phyloP scores from a whole-genome alignment of 2,329 filamentous ascomycete species.

The Calonectria pseudoreteaudii region DNA sequence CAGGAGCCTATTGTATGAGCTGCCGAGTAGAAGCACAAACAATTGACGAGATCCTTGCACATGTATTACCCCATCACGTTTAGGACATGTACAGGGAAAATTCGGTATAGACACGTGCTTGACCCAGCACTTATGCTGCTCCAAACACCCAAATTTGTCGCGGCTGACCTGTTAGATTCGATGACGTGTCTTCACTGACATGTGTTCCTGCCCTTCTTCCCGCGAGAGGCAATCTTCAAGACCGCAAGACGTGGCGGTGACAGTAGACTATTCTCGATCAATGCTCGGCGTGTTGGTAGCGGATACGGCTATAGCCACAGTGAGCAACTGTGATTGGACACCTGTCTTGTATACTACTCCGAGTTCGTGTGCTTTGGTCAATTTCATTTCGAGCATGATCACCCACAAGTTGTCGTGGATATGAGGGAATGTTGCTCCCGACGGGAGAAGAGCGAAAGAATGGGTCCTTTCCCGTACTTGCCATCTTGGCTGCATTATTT shows the following conservation, averaged over 20 bases:
- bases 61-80: not conserved
- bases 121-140: not conserved
- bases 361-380: not conserved
- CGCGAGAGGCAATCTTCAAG: not conserved
- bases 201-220: not conserved
- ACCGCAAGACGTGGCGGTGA: not conserved
- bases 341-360: not conserved
- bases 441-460: not conserved
- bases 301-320: not conserved
- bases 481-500: not conserved
- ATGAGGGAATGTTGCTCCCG: not conserved
- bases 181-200: not conserved
- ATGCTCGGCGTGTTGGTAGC: not conserved
- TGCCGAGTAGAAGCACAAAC: not conserved
- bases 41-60: not conserved
- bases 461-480: not conserved
- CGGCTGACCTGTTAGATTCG: not conserved
- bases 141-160: not conserved
- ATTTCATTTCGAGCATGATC: not conserved
- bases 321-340: not conserved
- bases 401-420: not conserved
- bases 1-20: not conserved
- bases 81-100: not conserved
- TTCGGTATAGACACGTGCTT: not conserved
- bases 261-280: not conserved